Conservation (phyloP, 768 basidiomycete genomes). For the Pleurotus ostreatus region DNA sequence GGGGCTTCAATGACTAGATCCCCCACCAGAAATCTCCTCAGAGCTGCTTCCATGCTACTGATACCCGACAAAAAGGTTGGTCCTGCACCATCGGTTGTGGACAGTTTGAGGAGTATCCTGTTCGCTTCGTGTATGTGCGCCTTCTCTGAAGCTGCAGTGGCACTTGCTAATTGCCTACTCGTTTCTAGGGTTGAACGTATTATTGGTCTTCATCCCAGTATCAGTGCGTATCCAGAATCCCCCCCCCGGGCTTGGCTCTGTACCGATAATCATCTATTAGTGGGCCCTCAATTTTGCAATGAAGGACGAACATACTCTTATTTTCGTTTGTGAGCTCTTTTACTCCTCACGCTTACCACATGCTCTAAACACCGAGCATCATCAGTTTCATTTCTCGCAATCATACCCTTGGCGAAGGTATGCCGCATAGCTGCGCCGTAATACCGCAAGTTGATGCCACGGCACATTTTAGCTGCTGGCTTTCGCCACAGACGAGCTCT, state of each 20-base stretch:
- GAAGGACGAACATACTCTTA: constrained; percentile 46
- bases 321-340: constrained; percentile 65
- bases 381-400: constrained; percentile 73
- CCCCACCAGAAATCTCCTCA: not conserved
- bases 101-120: constrained; percentile 52
- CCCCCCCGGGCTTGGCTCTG: not conserved
- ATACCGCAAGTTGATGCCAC: not conserved
- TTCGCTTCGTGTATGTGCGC: constrained; percentile 49
- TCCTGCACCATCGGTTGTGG: constrained; percentile 36
- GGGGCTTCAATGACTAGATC: not conserved
- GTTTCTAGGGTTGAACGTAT: constrained; percentile 59
- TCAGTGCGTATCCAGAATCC: constrained; percentile 38
- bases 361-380: not conserved
- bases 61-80: constrained; percentile 37
- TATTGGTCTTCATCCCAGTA: constrained; percentile 68
- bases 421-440: not conserved
- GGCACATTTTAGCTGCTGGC: constrained; percentile 52
- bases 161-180: not conserved
- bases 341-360: not conserved
- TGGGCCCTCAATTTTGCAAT: constrained; percentile 70
- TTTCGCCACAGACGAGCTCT: constrained; percentile 84
- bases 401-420: constrained; percentile 82
- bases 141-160: not conserved
- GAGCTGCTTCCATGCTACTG: constrained; percentile 23
- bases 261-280: constrained; percentile 28